Base-by-base conservation (phyloP, 2,329 filamentous ascomycete species). In the Neospermospora avenae region DNA sequence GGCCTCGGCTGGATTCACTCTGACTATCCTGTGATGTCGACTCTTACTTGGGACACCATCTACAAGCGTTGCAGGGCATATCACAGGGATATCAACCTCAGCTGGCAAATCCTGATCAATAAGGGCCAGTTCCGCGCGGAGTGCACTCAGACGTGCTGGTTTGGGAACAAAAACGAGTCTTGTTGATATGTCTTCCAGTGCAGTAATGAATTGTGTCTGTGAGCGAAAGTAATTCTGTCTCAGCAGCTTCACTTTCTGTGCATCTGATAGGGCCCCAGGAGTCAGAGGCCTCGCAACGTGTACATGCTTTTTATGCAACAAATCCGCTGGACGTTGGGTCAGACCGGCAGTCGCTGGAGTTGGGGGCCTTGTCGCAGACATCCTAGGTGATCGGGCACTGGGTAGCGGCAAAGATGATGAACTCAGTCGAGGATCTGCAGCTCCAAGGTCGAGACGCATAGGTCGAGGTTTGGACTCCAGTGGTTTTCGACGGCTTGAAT, bases 151-250 rank as follows among this genome's bases (percentile, higher is more conserved):
- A 34, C 90, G 85, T 42, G 90, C 90, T 35, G 87, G 85, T 71
- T 95, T 95, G 1, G 90, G 90, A 4, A 95, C 90, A 57, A 88
- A 81, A 5, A 95, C 89, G 46, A 95, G 77, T n/a, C 90, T 85
- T 71, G 91, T 93, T 2, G 90, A 95, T 56, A 95, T 93, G 66
- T 89, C 88, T 72, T 93, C 89, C 16, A 95, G 80, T 1, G 90
- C 90, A 3, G 86, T 89, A 62, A 95, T 72, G 70, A 95, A 93
- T 67, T 91, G 88, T 0, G 89, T 93, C 74, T 95, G 83, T 62
- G 86, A 90, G 56, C 89, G 81, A 71, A 93, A 95, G 73, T 95
- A 95, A 72, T 95, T 90, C 61, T 92, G 89, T 58, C 89, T 80
- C 62, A 95, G 72, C 10, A 92, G 75, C 52, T 86, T 85, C n/a